Evolutionary conservation across 148 eudicot species (phyloP).

Genomic region (Agrostemma githago): DNA sequence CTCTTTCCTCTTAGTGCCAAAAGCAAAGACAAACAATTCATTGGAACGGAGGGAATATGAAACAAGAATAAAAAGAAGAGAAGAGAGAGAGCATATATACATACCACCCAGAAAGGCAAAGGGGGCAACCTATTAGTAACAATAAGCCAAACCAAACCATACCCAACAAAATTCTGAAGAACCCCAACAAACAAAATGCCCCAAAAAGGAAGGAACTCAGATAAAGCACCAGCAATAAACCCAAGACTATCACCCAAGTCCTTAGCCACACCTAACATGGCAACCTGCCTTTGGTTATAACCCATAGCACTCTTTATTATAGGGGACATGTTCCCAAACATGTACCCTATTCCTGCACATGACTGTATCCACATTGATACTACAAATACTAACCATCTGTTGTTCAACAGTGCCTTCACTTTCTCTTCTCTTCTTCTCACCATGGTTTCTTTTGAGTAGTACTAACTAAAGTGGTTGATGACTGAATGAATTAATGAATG

Average conservation of each 20-base stretch:
- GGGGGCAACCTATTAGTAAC: constrained; percentile 37
- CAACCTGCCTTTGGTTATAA: constrained; percentile 81
- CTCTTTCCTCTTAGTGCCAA: too few species aligned
- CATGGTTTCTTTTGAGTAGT: not conserved
- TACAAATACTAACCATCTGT: constrained; percentile 85
- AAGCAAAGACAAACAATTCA: too few species aligned
- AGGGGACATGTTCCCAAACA: constrained; percentile 93
- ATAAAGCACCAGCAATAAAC: constrained; percentile 76
- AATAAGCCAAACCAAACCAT: constrained; percentile 36
- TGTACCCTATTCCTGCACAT: constrained; percentile 81
- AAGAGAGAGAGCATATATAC: constrained; percentile 21
- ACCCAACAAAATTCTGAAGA: constrained; percentile 67
- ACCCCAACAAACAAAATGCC: constrained; percentile 82
- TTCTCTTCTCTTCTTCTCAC: constrained; percentile 17
- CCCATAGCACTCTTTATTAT: constrained; percentile 56
- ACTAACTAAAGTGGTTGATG: not conserved
- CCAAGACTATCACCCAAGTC: constrained; percentile 95
- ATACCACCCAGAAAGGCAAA: constrained; percentile 62
- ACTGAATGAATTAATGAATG: not conserved
- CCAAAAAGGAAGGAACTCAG: constrained; percentile 83
- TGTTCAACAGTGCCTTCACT: constrained; percentile 41
- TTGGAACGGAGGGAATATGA: too few species aligned
- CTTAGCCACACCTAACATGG: constrained; percentile 86
- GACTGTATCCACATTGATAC: constrained; percentile 98
- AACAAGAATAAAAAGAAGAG: not conserved